Base-by-base conservation (phyloP, 2,329 filamentous ascomycete genomes). In the Monascus ruber region DNA sequence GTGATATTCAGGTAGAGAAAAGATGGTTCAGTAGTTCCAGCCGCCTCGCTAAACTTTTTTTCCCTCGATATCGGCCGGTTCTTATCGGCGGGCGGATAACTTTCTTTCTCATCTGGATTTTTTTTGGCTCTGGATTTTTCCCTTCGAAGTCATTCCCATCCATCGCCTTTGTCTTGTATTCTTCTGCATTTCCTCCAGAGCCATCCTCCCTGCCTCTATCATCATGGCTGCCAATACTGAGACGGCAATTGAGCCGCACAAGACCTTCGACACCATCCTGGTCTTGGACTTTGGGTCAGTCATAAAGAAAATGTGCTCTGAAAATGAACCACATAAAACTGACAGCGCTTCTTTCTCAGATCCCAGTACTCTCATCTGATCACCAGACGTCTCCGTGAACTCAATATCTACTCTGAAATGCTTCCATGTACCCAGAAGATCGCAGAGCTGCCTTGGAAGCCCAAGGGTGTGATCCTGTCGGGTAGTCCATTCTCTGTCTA, bases 381-480 rank as follows among this genome's bases (percentile, higher is more conserved):
- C 55, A 78, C 79, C 6, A 73, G 85, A 39, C 77, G 85, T 28
- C 73, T 93, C 26, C 76, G 86, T 50, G 77, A 83, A 51, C 74
- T 93, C 63, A 82, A 81, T 67, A 75, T 93, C 60, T 94, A 84
- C 70, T 79, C 79, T 45, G 87, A 94, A 68, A 83, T 94, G 80
- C 77, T 93, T 33, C 84, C 84, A 24, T 94, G 87, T 41, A 93
- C 82, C 34, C 79, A 83, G 53, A 89, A 89, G 69, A 64, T 93
- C 24, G 68, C 76, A 5, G 84, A 91, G 40, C 73, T 94, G 28
- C 59, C 71, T 35, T 94, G 76, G 71, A 86, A 79, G 57, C 89
- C 89, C 17, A 83, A 82, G 57, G 89, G 88, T 50, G 79, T 96
- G 47, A 83, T 94, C 41, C 68, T 88, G 6, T 83, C 77, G 6